A percentile compares a stretch with the other conserved stretches of the same genome.
Evolutionary conservation across 176 grass and related monocot genomes (phyloP).

Genomic region (Juncus inflexus): DNA sequence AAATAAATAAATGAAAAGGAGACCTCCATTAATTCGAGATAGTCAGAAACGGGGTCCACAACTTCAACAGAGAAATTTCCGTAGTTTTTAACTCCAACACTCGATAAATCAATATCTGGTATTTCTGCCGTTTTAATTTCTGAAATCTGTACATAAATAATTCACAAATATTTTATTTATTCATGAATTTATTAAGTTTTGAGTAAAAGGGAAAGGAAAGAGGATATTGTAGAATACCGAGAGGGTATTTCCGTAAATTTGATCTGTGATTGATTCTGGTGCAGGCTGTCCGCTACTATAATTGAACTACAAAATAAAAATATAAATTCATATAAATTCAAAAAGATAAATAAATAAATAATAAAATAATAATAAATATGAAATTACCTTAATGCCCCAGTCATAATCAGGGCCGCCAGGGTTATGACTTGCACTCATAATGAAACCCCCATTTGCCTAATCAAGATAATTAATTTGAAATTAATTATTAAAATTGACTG

Average conservation of each 20-base stretch:
- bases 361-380: conserved; percentile 5
- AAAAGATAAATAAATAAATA: conserved; percentile 4
- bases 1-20: conserved; percentile 3
- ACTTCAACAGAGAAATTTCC: conserved; percentile 74
- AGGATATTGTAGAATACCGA: conserved; percentile 41
- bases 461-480: conserved; percentile 18
- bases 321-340: neutral
- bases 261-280: conserved; percentile 75
- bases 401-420: conserved; percentile 83
- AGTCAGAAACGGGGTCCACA: conserved; percentile 84
- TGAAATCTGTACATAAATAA: conserved; percentile 60
- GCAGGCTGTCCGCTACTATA: conserved; percentile 91
- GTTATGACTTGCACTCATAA: conserved; percentile 98
- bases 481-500: neutral
- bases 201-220: conserved; percentile 13
- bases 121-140: conserved; percentile 82
- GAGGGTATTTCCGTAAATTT: conserved; percentile 90
- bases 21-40: conserved; percentile 91
- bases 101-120: conserved; percentile 69
- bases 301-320: conserved; percentile 66
- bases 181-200: neutral
- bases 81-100: conserved; percentile 47
- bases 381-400: conserved; percentile 88
- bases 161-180: conserved; percentile 1
- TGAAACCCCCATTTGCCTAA: conserved; percentile 84